These are phyloP conservation scores for Filobasidium floriforme DNA, from an alignment of 768 basidiomycete species.

Conservation along the genomic window DNA sequence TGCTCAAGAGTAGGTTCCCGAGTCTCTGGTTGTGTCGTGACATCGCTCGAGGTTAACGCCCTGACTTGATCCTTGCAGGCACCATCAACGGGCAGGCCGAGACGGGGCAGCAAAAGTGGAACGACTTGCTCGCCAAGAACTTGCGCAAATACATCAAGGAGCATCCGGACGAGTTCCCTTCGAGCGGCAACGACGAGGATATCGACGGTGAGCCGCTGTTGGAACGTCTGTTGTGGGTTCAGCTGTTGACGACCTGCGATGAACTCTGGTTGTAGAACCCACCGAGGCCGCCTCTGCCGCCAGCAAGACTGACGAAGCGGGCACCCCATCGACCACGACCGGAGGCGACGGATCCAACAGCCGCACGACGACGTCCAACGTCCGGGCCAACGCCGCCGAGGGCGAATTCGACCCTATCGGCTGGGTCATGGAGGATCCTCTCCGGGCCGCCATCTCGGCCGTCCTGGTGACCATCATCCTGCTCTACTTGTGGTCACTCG, in stretches of 20 bases:
- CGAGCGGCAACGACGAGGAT: conserved; percentile 5
- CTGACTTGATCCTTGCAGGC: conserved; percentile 3
- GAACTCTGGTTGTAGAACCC: not conserved
- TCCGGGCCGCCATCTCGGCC: conserved; percentile 13
- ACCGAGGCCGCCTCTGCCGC: conserved; percentile 8
- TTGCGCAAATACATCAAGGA: conserved; percentile 20
- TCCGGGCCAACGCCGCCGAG: not conserved
- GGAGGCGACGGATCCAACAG: not conserved
- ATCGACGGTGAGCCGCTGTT: not conserved
- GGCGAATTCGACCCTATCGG: conserved; percentile 10
- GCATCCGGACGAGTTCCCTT: conserved; percentile 25
- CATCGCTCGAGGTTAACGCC: too few species aligned
- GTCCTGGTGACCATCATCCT: conserved; percentile 10
- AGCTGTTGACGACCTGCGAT: not conserved
- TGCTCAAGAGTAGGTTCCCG: conserved; percentile 28
- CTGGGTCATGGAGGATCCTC: conserved; percentile 14
- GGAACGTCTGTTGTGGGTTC: too few species aligned
- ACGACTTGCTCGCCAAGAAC: conserved; percentile 19
- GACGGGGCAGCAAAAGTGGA: conserved; percentile 29
- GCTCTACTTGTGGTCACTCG: not conserved
- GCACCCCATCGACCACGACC: not conserved
- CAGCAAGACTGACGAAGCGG: not conserved
- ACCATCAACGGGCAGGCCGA: conserved; percentile 24
- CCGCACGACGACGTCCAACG: not conserved
- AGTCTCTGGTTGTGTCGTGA: too few species aligned